Conservation (phyloP, 1,284 basidiomycete genomes). For the Melampsora americana region DNA sequence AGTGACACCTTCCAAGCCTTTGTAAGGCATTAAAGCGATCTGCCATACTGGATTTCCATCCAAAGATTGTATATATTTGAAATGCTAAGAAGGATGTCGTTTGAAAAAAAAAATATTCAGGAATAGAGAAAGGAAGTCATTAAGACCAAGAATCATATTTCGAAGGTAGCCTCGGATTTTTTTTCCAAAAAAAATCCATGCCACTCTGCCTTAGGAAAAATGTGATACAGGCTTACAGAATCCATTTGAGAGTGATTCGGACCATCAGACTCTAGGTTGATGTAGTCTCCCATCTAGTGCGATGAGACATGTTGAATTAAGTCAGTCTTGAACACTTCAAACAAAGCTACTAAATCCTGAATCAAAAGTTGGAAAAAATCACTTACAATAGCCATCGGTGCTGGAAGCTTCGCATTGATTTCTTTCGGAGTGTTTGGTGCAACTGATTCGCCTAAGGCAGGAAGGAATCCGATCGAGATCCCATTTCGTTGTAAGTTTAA, state of each 20-base stretch:
- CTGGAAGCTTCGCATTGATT: constrained; percentile 32
- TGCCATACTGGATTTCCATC: constrained; percentile 42
- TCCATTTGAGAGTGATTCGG: constrained; percentile 5
- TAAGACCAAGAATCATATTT: no score
- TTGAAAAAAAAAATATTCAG: no score
- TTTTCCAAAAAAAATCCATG: no score
- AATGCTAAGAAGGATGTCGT: no score
- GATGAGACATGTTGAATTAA: background rate
- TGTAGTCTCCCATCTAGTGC: constrained; percentile 34
- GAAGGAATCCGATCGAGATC: constrained; percentile 34
- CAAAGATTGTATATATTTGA: background rate
- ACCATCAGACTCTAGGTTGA: constrained; percentile 20
- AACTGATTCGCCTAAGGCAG: constrained; percentile 27
- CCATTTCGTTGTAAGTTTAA: constrained; percentile 26
- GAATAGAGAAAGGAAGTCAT: no score
- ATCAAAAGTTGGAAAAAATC: background rate
- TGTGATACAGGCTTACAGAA: constrained; percentile 13
- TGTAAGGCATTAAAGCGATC: background rate
- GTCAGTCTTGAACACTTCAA: background rate
- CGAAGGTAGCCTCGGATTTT: no score
- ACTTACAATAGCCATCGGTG: constrained; percentile 42
- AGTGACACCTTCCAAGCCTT: constrained; percentile 35
- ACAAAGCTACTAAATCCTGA: background rate
- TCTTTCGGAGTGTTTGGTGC: constrained; percentile 31
- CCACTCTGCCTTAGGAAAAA: constrained; percentile 12